A percentile compares a stretch with the other conserved stretches of the same genome.
Conservation (phyloP, 2,329 filamentous ascomycete genomes). For the Lachnellula subtilissima region DNA sequence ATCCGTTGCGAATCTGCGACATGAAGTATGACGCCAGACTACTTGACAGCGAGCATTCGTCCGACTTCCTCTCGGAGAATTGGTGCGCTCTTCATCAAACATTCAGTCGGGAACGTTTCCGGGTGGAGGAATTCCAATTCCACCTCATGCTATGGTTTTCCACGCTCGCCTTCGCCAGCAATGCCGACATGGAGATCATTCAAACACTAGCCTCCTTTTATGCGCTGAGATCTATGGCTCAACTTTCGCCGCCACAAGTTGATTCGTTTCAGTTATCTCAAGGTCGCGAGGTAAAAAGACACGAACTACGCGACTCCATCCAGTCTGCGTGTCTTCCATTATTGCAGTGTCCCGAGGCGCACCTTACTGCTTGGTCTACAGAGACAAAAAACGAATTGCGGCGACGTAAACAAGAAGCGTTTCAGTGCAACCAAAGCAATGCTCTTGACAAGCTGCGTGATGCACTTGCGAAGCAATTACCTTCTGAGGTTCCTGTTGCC, state of each 20-base stretch:
- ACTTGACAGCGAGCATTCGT: background rate
- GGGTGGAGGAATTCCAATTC: slow-evolving; percentile 22
- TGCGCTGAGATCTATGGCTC: slow-evolving; percentile 11
- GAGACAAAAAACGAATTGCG: background rate
- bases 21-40: background rate
- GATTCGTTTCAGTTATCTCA: slow-evolving; percentile 7
- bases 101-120: slow-evolving; percentile 6
- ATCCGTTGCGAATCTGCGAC: background rate
- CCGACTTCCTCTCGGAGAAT: slow-evolving; percentile 9
- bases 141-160: slow-evolving; percentile 28
- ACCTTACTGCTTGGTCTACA: background rate
- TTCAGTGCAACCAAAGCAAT: background rate
- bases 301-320: background rate
- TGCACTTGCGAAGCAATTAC: background rate
- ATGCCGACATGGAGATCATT: slow-evolving; percentile 18
- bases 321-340: background rate
- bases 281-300: background rate
- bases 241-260: background rate
- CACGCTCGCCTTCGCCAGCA: slow-evolving; percentile 19
- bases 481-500: background rate
- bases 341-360: background rate
- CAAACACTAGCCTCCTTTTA: slow-evolving; percentile 26
- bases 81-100: slow-evolving; percentile 20
- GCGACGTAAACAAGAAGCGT: background rate
- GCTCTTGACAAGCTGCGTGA: background rate